Evolutionary conservation across 495 filamentous ascomycete species (phyloP).

Genomic region (Pyrenopolyporus hunteri): DNA sequence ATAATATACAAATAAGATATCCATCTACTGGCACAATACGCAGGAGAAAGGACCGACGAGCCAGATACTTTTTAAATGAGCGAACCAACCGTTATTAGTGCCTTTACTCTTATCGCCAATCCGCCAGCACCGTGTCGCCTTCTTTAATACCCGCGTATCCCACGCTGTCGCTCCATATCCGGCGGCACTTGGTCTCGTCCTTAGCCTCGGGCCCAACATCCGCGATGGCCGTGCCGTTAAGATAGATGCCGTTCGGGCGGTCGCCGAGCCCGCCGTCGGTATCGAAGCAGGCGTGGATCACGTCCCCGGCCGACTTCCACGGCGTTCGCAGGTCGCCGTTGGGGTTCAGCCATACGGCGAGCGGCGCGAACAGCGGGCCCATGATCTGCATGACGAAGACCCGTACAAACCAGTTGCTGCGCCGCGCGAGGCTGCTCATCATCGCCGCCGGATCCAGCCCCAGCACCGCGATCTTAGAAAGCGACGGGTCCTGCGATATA

Average conservation of each 20-base stretch:
- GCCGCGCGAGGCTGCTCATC: slow-evolving; percentile 40
- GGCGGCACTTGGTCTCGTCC: slow-evolving; percentile 45
- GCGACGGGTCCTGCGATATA: slow-evolving; percentile 38
- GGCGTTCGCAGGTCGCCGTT: slow-evolving; percentile 47
- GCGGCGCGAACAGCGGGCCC: slow-evolving; percentile 16
- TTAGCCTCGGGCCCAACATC: slow-evolving; percentile 42
- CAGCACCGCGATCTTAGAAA: slow-evolving; percentile 43
- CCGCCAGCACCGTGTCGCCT: slow-evolving; percentile 45
- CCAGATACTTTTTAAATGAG: too few relatives aligned
- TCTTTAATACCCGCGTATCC: slow-evolving; percentile 43
- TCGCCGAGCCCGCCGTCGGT: slow-evolving; percentile 36
- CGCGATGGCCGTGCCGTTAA: slow-evolving; percentile 37
- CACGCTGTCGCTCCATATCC: slow-evolving; percentile 45
- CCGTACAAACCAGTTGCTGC: slow-evolving; percentile 26
- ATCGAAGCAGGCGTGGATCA: slow-evolving; percentile 47
- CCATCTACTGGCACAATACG: too few relatives aligned
- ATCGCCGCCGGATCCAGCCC: slow-evolving; percentile 47
- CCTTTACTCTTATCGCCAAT: slow-evolving; percentile 41
- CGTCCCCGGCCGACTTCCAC: slow-evolving; percentile 51
- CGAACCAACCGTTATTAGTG: not conserved
- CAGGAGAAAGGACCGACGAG: too few relatives aligned
- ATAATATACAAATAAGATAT: too few relatives aligned
- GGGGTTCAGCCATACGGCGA: slow-evolving; percentile 34
- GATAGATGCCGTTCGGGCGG: slow-evolving; percentile 42
- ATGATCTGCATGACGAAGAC: slow-evolving; percentile 14